phyloP scores from a whole-genome alignment of 345 rosid species.

The Camelina sativa region DNA sequence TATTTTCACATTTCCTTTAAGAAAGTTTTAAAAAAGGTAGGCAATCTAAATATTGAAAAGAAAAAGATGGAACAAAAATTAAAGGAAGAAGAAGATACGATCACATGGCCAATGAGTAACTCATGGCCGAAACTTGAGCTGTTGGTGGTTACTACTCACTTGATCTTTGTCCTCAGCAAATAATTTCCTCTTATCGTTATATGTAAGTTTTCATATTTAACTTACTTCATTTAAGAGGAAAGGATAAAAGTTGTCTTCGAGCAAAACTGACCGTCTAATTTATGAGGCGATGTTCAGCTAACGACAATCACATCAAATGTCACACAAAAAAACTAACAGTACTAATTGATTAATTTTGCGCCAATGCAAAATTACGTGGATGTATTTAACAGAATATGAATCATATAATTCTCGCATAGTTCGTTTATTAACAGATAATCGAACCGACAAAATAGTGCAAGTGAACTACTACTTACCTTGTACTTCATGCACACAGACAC shows the following conservation, averaged over 20 bases:
- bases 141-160: neutral
- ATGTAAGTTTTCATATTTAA: neutral
- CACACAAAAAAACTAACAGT: neutral
- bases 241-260: neutral
- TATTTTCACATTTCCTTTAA: conserved; percentile 27
- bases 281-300: neutral
- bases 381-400: neutral
- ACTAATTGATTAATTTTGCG: neutral
- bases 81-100: conserved; percentile 20
- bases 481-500: neutral
- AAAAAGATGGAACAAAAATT: neutral
- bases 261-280: conserved; percentile 17
- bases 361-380: neutral
- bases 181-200: neutral
- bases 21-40: conserved; percentile 9
- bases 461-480: conserved; percentile 1
- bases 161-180: conserved; percentile 14
- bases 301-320: neutral
- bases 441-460: conserved; percentile 25
- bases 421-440: neutral
- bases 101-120: conserved; percentile 41
- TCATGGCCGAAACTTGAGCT: neutral
- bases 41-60: conserved; percentile 17
- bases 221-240: neutral
- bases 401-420: too few relatives aligned